Evolutionary conservation across 352 stramenopile genomes (phyloP), one percentile per base, ranked within the genome.

Genomic region (Bremia lactucae): DNA sequence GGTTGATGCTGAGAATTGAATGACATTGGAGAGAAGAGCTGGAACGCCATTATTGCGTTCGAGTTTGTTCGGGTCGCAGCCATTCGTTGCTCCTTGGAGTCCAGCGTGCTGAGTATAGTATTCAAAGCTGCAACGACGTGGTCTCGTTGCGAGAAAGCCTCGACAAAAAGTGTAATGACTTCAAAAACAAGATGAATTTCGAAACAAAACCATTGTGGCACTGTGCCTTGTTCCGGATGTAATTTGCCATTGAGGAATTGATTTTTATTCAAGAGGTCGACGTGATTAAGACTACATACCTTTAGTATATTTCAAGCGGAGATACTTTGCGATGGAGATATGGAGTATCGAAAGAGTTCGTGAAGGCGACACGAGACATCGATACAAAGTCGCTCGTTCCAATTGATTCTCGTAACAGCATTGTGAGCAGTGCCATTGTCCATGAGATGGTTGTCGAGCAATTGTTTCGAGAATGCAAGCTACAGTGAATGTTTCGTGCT

Each of bases 121-220:
- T 56, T 39, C 8, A 64, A 40, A 2, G 44, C 48, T 10, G 36
- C 31, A 28, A 64, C 44, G 2, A 64, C 16, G 21, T 37, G 50
- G 4, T 55, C 42, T 20, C 65, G 65, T 19, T 57, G 34, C 21
- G 37, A 40, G 0, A 46, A 46, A 15, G 51, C 72, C 39, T 80
- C 71, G 4, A 87, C 52, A 34, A 83, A 83, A 2, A 87, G 9
- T 2, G 65, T 84, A 21, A 81, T 50, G 8, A 82, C 44, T 42
- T 87, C 69, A 4, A 55, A 48, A 19, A 80, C 34, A 9, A 82
- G 24, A 18, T 83, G 67, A 24, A 87, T 57, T 36, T 84, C 61
- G 6, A 84, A 37, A 20, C 71, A 65, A 35, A 63, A 72, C 74
- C 74, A 87, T 3, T 53, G 42, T 16, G 58, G 15, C 4, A 48